Evolutionary conservation across 352 stramenopile species (phyloP).

Genomic region (Phytophthora parvispora): DNA sequence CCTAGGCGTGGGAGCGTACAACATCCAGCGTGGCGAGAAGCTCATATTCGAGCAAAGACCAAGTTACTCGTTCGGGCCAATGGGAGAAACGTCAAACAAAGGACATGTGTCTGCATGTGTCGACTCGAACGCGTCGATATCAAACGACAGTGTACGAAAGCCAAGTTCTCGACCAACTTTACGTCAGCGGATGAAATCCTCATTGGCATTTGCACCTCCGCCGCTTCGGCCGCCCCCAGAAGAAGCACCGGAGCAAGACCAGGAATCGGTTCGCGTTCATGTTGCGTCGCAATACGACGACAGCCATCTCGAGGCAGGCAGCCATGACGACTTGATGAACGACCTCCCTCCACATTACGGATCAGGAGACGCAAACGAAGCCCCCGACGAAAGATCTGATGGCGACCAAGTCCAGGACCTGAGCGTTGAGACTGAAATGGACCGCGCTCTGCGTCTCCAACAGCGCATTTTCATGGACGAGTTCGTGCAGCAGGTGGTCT

Average conservation of each 20-base stretch:
- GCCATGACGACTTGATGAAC: neutral
- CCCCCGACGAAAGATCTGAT: slow-evolving; percentile 4
- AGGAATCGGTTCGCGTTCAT: neutral
- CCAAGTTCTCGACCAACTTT: neutral
- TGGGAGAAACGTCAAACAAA: neutral
- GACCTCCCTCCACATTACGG: slow-evolving; percentile 11
- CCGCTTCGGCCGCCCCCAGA: slow-evolving; percentile 2
- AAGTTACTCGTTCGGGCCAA: slow-evolving; percentile 50
- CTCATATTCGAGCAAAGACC: slow-evolving; percentile 51
- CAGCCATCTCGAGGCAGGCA: neutral
- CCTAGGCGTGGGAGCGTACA: slow-evolving; percentile 60
- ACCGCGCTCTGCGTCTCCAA: slow-evolving; percentile 52
- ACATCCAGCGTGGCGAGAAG: slow-evolving; percentile 53
- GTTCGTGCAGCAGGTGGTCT: slow-evolving; percentile 60
- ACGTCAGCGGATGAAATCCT: slow-evolving; percentile 33
- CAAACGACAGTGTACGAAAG: slow-evolving; percentile 6
- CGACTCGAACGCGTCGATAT: neutral
- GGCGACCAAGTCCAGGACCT: neutral
- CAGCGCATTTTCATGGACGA: slow-evolving; percentile 67
- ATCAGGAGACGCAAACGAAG: slow-evolving; percentile 19
- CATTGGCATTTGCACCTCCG: slow-evolving; percentile 26
- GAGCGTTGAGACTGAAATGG: slow-evolving; percentile 26
- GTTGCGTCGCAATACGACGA: slow-evolving; percentile 15
- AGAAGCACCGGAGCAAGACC: neutral
- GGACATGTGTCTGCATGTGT: neutral